Evolutionary conservation across 169 alveolate species (phyloP), one percentile per base, ranked within the genome.

Genomic region (Plasmodium inui): DNA sequence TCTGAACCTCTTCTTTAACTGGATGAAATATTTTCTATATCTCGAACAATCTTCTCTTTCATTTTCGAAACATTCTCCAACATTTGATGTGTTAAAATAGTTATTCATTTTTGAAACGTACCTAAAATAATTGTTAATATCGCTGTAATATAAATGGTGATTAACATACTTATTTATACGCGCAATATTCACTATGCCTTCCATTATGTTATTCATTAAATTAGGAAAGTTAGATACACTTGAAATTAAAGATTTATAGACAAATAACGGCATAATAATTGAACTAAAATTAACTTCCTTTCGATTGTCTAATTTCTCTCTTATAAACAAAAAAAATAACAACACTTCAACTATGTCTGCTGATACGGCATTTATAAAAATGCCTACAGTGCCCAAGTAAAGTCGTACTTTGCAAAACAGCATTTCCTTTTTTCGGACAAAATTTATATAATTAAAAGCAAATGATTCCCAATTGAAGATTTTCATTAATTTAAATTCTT

Each of bases 381-480:
- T 76, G 41, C 86, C 85, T 5, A 85, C 32, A 37, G 57, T 85
- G 32, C 82, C 71, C 85, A 85, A 85, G 61, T 85, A 85, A 46
- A 85, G 84, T 73, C 93, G 50, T 34, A 85, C 53, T 85, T 85
- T 85, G 61, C 85, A 85, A n/a, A 74, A 73, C 78, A 53, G 44
- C 93, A 85, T 85, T 85, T 85, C 93, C 57, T 85, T 85, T 41
- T 46, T 50, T 32, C 93, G 85, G 74, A 74, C 76, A 74, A 30
- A 74, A 74, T 85, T 85, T 73, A 85, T 44, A 76, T 85, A 85
- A 74, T 85, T 76, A 76, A 85, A 85, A 30, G 93, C 93, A 73
- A 85, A 30, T 8, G 86, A 53, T 76, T 85, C 93, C 93, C 93
- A 85, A 85, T 85, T 85, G 37, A 85, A 85, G 86, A 85, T 85